Base-by-base conservation (phyloP, 2,329 filamentous ascomycete species). In the Claviceps sp. region DNA sequence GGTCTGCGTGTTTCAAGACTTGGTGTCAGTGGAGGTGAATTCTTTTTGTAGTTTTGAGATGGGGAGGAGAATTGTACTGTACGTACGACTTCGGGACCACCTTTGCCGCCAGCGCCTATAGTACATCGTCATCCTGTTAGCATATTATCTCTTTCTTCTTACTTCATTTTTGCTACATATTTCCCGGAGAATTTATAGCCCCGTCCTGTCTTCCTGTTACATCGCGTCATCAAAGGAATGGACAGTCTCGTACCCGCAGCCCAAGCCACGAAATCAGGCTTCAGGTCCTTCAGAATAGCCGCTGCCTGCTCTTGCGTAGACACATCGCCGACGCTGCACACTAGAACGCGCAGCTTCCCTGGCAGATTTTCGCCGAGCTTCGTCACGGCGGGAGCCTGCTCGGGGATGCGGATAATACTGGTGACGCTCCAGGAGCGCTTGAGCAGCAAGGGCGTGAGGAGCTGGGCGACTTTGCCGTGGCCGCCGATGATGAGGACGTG, bases 401-500 rank as follows among this genome's bases (percentile, higher is more conserved):
- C 80, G n/a, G 79, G 71, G 56, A 81, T 78, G 60, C 88, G 85
- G 65, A 94, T 84, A 55, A 93, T 72, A 64, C 83, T 87, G 54
- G 85, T 89, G 51, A 94, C 84, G 57, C 79, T 80, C 84, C 87
- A 91, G 38, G 79, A 80, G 57, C 82, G 80, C 49, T 81, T 74
- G 43, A 93, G 79, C 7, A 94, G 80, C 54, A 90, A 75, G 1
- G 85, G 85, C 8, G 87, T 93, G 41, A 93, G 76, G 44, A 84
- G 70, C 54, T 87, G 80, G 58, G 87, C 79, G 54, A 93, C 69
- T 65, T 89, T 88, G 70, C 88, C 88, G 70, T 90, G 87, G 61
- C 87, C 88, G 61, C 87, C 87, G 56, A 93, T 78, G 58, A 93
- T 69, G 55, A 90, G 81, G 54, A 90, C 80, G 62, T 79, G 73